A percentile compares a stretch with the other conserved stretches of the same genome.
These are phyloP conservation scores for Penicillium alfredii DNA, from an alignment of 495 filamentous ascomycete genomes.

Conservation along the genomic window DNA sequence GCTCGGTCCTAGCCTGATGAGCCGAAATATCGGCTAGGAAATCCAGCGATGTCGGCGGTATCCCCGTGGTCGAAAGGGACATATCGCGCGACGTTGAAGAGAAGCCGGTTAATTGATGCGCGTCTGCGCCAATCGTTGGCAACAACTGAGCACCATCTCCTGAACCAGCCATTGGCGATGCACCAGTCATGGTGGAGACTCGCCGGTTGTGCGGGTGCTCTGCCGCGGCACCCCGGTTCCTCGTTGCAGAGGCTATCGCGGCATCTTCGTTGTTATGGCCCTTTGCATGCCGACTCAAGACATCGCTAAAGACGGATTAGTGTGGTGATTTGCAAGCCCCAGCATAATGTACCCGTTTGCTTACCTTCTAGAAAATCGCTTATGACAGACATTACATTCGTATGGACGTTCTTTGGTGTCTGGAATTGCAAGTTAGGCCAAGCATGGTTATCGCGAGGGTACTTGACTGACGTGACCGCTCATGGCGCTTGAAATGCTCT, in stretches of 20 bases:
- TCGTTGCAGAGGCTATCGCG: constrained; percentile 17
- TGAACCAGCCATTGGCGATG: constrained; percentile 10
- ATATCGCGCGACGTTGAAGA: constrained; percentile 20
- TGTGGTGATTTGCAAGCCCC: constrained; percentile 7
- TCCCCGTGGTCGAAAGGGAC: constrained; percentile 16
- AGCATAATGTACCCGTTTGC: too few relatives aligned
- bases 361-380: constrained; percentile 49
- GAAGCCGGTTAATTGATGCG: constrained; percentile 12
- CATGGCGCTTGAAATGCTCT: constrained; percentile 51
- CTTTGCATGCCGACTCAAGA: constrained; percentile 47
- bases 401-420: constrained; percentile 52
- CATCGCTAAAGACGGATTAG: constrained; percentile 36
- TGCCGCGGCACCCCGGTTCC: constrained; percentile 13
- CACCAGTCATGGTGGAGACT: constrained; percentile 11
- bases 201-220: constrained; percentile 18
- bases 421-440: constrained; percentile 14
- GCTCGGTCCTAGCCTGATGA: constrained; percentile 32
- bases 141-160: constrained; percentile 19
- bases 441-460: neutral
- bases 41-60: constrained; percentile 31
- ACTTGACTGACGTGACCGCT: constrained; percentile 44
- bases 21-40: constrained; percentile 38
- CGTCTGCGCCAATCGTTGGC: constrained; percentile 12
- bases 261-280: constrained; percentile 33
- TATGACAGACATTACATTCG: constrained; percentile 47